Base-by-base conservation (phyloP, 495 filamentous ascomycete genomes). In the Tuber brumale region DNA sequence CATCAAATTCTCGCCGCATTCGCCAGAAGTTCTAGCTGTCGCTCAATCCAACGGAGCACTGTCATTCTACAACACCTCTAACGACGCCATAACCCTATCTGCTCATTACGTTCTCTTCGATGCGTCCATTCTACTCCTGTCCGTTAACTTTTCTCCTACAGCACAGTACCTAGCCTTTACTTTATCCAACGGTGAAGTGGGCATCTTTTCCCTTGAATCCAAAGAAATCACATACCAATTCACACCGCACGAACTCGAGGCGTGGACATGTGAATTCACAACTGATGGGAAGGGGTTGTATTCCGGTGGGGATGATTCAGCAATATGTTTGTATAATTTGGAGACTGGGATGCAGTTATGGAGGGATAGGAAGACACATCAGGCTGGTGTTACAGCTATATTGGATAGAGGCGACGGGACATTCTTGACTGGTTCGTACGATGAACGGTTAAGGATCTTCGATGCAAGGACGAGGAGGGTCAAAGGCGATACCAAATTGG, bases 391-490 rank as follows among this genome's bases (percentile, higher is more conserved):
- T 3, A 97, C 95, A 0, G 89, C 93, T 2, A 95, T 99, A 74
- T 82, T 97, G 44, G 91, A 93, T 0, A 80, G 94, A 16, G 71
- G 88, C 14, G 84, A 85, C 0, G 86, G 87, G 31, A 77, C 94
- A 10, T 77, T 97, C 12, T 80, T 97, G 44, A 98, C 94, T 4
- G 95, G 95, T 18, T 95, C 93, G 81, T 99, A 98, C 83, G 95
- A 99, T 78, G 96, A 99, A 77, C 85, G 87, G 82, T 85, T 97
- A 51, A 88, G 95, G 46, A 85, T 97, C 37, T 92, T 89, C 71
- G 85, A 91, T 42, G 80, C 88, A 27, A 74, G 77, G 42, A 75
- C 72, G 7, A 77, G 81, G 45, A 76, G 81, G 45, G 81, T 89
- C 19, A 86, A 92, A 23, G 89, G 89, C 0, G 91, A 97, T 79